Percentiles rank a stretch among this genome's conserved stretches.
Conservation (phyloP, 2,329 filamentous ascomycete genomes). For the Penicillium vulpinum region DNA sequence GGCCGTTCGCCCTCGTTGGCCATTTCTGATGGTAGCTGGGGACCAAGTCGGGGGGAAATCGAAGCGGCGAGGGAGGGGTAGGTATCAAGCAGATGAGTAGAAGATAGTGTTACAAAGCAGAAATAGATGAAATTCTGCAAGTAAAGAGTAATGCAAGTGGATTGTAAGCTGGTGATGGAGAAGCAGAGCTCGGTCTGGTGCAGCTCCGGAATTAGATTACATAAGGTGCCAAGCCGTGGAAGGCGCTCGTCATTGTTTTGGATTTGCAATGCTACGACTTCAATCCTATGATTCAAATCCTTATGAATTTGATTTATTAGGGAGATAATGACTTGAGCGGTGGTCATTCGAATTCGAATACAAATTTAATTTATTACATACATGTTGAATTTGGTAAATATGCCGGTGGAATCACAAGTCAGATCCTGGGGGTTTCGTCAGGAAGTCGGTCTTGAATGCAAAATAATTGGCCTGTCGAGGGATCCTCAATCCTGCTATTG, state of each 20-base stretch:
- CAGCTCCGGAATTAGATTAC: conserved; percentile 24
- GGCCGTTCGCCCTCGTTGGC: conserved; percentile 89
- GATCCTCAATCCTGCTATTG: conserved; percentile 34
- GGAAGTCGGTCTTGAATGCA: conserved; percentile 50
- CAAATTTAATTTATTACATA: too few species aligned
- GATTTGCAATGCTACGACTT: conserved; percentile 3
- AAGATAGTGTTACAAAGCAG: conserved; percentile 11
- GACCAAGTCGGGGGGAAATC: conserved; percentile 25
- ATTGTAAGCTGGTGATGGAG: conserved; percentile 30
- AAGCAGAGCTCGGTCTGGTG: conserved; percentile 28
- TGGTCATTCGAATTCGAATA: too few species aligned
- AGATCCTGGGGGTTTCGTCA: neutral
- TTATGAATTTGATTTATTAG: neutral
- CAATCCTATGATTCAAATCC: neutral
- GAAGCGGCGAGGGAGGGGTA: conserved; percentile 6
- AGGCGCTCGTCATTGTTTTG: conserved; percentile 25
- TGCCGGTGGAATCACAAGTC: neutral
- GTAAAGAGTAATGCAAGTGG: conserved; percentile 21
- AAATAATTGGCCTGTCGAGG: conserved; percentile 68
- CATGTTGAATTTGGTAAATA: neutral
- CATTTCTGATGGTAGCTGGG: conserved; percentile 59
- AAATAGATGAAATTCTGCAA: conserved; percentile 19
- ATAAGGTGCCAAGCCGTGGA: conserved; percentile 21
- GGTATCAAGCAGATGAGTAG: conserved; percentile 2
- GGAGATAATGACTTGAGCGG: too few species aligned